A percentile compares a stretch with the other conserved stretches of the same genome.
phyloP scores from a whole-genome alignment of 78 protist species.

The Speleostelium caveatum region DNA sequence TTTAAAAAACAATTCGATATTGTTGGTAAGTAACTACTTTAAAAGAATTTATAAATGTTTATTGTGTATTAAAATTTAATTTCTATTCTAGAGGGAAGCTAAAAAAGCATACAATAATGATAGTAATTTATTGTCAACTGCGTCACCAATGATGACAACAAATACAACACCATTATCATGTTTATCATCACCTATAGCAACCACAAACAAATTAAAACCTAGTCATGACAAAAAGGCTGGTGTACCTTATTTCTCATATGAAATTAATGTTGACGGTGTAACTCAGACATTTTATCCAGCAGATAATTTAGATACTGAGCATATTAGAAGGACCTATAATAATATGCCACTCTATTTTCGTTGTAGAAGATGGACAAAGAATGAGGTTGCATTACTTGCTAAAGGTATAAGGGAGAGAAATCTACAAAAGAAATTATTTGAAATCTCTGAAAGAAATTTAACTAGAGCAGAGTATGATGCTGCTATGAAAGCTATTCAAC shows the following conservation, averaged over 20 bases:
- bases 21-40: neutral
- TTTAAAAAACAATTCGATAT: neutral
- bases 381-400: constrained; percentile 1
- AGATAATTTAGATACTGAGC: constrained; percentile 36
- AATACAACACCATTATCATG: neutral
- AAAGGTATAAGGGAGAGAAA: constrained; percentile 66
- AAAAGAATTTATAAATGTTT: no score
- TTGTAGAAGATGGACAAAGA: constrained; percentile 56
- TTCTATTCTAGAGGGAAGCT: neutral
- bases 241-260: constrained; percentile 16
- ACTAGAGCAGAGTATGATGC: constrained; percentile 10
- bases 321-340: neutral
- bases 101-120: neutral
- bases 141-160: neutral
- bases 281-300: constrained; percentile 27
- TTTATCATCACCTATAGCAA: neutral
- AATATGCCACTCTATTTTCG: constrained; percentile 58
- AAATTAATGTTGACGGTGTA: constrained; percentile 9
- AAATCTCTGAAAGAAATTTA: constrained; percentile 1
- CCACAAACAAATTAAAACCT: neutral
- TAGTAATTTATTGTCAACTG: no score
- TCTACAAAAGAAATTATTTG: constrained; percentile 10
- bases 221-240: constrained; percentile 7
- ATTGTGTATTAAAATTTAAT: neutral
- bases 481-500: neutral